phyloP scores from a whole-genome alignment of 768 basidiomycete species.

The Pholiota conissans region DNA sequence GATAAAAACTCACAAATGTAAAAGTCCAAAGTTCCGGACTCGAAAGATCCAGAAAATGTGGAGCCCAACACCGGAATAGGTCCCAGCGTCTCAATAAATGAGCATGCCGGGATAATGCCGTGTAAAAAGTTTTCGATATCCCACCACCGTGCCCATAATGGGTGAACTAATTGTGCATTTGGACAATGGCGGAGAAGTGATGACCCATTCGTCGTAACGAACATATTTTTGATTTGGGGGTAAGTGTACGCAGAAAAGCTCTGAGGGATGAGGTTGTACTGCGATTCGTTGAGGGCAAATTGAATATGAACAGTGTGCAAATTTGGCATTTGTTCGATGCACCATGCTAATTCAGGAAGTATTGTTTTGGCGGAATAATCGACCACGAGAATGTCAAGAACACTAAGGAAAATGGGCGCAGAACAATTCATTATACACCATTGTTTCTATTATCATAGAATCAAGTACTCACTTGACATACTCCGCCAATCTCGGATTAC shows the following conservation, averaged over 20 bases:
- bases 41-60: too few relatives aligned
- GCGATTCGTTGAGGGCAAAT: neutral
- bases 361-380: neutral
- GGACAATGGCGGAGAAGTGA: neutral
- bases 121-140: too few relatives aligned
- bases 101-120: too few relatives aligned
- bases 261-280: too few relatives aligned
- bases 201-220: neutral
- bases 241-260: too few relatives aligned
- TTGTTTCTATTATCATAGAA: too few relatives aligned
- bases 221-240: neutral
- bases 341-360: conserved; percentile 22
- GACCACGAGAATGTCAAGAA: neutral
- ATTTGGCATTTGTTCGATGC: conserved; percentile 22
- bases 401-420: neutral
- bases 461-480: neutral
- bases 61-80: too few relatives aligned
- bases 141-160: neutral
- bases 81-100: too few relatives aligned
- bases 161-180: too few relatives aligned
- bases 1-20: too few relatives aligned
- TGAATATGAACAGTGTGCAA: conserved; percentile 19
- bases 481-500: neutral
- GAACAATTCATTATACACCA: neutral
- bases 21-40: too few relatives aligned